A percentile compares a stretch with the other conserved stretches of the same genome.
phyloP scores from a whole-genome alignment of 306 rosid genomes.

The Castanospermum australe region DNA sequence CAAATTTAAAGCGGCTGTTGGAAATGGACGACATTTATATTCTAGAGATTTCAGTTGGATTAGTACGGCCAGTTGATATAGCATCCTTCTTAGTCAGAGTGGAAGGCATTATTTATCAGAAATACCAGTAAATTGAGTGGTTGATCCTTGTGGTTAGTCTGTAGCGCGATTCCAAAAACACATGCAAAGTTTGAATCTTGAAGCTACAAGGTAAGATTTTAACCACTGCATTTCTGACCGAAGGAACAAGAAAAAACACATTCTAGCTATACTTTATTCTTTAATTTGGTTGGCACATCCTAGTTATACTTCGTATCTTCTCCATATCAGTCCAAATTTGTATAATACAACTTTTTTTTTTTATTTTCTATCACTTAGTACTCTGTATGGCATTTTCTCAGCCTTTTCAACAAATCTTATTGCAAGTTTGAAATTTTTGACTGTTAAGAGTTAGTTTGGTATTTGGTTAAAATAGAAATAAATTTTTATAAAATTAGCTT shows the following conservation, averaged over 20 bases:
- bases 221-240: too few relatives aligned
- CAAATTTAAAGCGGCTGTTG: too few relatives aligned
- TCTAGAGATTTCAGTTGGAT: not conserved
- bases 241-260: not conserved
- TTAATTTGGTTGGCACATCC: slow-evolving; percentile 14
- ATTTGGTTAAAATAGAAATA: too few relatives aligned
- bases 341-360: not conserved
- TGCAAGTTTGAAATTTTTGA: not conserved
- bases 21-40: not conserved
- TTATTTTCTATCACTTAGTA: not conserved
- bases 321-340: not conserved
- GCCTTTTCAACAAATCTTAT: not conserved
- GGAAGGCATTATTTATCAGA: not conserved
- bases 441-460: too few relatives aligned
- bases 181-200: too few relatives aligned
- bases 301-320: not conserved
- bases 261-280: not conserved
- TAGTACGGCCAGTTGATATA: not conserved
- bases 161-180: too few relatives aligned
- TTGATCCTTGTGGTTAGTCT: too few relatives aligned
- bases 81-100: not conserved
- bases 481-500: too few relatives aligned
- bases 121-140: not conserved
- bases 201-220: too few relatives aligned
- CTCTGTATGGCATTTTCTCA: not conserved